Conservation (phyloP, 306 rosid species). For the Dryas drummondii region DNA sequence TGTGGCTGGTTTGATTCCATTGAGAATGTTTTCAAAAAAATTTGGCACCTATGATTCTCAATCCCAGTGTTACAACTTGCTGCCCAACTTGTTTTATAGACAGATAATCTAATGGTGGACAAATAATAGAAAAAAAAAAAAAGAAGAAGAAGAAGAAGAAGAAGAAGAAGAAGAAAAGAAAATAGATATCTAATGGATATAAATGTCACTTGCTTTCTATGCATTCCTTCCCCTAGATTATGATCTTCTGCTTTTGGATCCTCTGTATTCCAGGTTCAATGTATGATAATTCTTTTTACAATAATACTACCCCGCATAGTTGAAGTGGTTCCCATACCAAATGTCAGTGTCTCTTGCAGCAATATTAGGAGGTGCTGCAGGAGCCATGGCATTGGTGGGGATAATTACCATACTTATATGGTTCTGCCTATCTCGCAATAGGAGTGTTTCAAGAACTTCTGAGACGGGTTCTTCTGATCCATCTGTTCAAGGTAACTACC, state of each 20-base stretch:
- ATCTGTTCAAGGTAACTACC: conserved; percentile 68
- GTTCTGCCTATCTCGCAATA: conserved; percentile 48
- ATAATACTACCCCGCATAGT: conserved; percentile 43
- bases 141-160: neutral
- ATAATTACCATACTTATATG: conserved; percentile 57
- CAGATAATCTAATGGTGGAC: neutral
- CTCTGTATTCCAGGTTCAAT: conserved; percentile 56
- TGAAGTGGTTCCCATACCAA: conserved; percentile 63
- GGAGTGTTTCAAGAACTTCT: conserved; percentile 64
- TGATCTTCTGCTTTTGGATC: conserved; percentile 29
- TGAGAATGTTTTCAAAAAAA: neutral
- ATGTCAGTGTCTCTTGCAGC: conserved; percentile 96
- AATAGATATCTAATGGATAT: neutral
- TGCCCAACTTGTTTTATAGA: neutral
- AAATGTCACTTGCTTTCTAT: neutral
- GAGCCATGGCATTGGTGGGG: conserved; percentile 92
- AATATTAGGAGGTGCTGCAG: conserved; percentile 90
- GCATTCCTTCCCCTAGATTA: conserved; percentile 32
- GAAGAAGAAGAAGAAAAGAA: neutral
- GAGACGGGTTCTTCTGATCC: conserved; percentile 97
- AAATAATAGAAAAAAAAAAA: neutral
- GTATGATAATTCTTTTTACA: conserved; percentile 33
- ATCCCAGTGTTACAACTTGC: conserved; percentile 2
- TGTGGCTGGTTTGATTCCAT: neutral
- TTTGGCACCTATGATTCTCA: conserved; percentile 2